Percentiles rank a stretch among this genome's conserved stretches.
Conservation (phyloP, 768 basidiomycete genomes). For the Rhodotorula toruloides region DNA sequence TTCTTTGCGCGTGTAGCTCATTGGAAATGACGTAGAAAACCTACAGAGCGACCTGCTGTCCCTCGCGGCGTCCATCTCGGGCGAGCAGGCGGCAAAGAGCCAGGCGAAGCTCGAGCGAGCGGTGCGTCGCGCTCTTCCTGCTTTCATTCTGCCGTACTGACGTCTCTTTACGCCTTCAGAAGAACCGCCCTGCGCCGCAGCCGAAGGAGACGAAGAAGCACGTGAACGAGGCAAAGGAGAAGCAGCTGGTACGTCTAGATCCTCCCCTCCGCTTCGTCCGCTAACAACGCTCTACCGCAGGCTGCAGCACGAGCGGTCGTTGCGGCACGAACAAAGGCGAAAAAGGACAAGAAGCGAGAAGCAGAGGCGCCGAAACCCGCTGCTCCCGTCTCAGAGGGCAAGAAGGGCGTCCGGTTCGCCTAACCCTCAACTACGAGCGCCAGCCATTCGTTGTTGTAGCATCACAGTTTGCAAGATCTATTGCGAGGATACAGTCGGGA, state of each 20-base stretch:
- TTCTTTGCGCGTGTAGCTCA: background rate
- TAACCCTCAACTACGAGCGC: background rate
- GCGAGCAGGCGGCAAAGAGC: slow-evolving; percentile 6
- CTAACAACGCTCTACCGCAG: background rate
- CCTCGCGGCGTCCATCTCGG: slow-evolving; percentile 17
- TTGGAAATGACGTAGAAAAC: background rate
- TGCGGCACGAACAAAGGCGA: slow-evolving; percentile 20
- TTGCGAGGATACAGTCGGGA: no score
- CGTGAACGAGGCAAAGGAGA: slow-evolving; percentile 15
- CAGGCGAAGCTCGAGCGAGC: background rate
- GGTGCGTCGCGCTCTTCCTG: background rate
- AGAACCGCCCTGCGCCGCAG: background rate
- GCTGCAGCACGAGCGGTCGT: slow-evolving; percentile 19
- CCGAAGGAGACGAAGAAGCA: background rate
- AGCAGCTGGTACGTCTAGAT: slow-evolving; percentile 6
- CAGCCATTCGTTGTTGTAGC: slow-evolving; percentile 23
- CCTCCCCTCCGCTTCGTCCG: no score
- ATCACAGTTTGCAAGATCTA: background rate
- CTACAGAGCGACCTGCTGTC: slow-evolving; percentile 19
- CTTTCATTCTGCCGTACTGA: background rate
- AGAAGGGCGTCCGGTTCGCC: slow-evolving; percentile 28
- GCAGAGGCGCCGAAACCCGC: background rate
- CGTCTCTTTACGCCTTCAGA: background rate
- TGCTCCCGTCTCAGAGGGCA: background rate
- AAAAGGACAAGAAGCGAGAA: slow-evolving; percentile 16